phyloP scores from a whole-genome alignment of 176 grass and related monocot species.

The Aechmea fasciata region DNA sequence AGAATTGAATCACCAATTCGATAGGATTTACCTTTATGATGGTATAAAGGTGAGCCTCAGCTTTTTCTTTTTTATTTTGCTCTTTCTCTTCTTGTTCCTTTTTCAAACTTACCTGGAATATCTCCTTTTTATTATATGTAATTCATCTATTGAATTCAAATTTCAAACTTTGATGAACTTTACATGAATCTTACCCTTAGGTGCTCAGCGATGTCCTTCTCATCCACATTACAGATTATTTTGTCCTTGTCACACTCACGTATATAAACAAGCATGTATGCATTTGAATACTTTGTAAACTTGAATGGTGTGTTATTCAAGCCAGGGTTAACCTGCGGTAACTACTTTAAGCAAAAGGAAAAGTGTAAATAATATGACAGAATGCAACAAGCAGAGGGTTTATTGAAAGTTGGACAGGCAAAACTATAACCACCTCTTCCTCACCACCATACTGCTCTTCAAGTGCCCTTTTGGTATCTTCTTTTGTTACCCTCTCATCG shows the following conservation, averaged over 20 bases:
- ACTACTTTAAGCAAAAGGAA: slow-evolving; percentile 31
- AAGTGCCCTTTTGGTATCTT: slow-evolving; percentile 79
- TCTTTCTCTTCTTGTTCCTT: slow-evolving; percentile 97
- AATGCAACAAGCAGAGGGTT: background rate
- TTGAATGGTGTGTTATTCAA: slow-evolving; percentile 86
- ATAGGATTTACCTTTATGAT: slow-evolving; percentile 64
- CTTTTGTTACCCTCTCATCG: slow-evolving; percentile 93
- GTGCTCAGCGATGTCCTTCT: slow-evolving; percentile 94
- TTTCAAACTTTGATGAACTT: background rate
- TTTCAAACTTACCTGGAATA: slow-evolving; percentile 66
- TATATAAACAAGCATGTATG: slow-evolving; percentile 99
- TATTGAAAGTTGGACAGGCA: background rate
- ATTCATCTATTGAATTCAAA: background rate
- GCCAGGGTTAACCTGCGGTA: slow-evolving; percentile 80
- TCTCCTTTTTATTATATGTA: background rate
- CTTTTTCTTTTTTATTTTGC: slow-evolving; percentile 90
- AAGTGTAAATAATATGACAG: slow-evolving; percentile 11
- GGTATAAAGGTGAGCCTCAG: slow-evolving; percentile 92
- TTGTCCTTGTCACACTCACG: slow-evolving; percentile 89
- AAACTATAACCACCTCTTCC: slow-evolving; percentile 57
- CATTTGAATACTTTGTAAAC: slow-evolving; percentile 92
- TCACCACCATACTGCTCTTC: slow-evolving; percentile 95
- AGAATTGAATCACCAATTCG: background rate
- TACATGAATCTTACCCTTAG: slow-evolving; percentile 36
- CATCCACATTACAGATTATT: slow-evolving; percentile 91